Evolutionary conservation across 768 basidiomycete genomes (phyloP), one percentile per base, ranked within the genome.

Genomic region (Lactarius vividus): DNA sequence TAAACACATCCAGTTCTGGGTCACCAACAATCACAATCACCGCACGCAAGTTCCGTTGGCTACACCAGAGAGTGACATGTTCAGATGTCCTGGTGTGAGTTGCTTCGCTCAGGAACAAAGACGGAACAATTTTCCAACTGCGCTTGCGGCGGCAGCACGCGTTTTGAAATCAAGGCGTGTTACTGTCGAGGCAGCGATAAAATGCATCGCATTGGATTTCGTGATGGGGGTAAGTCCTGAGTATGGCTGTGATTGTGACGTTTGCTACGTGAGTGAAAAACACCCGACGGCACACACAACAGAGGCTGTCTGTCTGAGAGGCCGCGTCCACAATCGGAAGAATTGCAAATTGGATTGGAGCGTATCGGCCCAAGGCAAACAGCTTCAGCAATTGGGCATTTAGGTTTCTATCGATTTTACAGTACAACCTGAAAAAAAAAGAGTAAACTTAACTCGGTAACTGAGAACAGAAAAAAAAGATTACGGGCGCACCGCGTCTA

Each of bases 41-140:
- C 60, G 82, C 88, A 71, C 92, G 79, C 15, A 93, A 89, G 71
- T 91, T 91, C 91, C 92, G 92, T 73, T 83, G 83, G 69, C 87
- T 87, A 37, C 79, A 76, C 56, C 35, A 94, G 78, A 26, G 37
- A 93, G 76, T 55, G 73, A 72, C 6, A 80, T 80, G 10, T 79
- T 75, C 2, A 86, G 82, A 75, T 91, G 83, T 15, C 82, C 80
- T 26, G 82, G 78, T 63, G 82, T 75, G 68, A 90, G 84, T 52
- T 84, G 75, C 53, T 75, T 74, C 60, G 77, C 77, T 62, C 88
- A 83, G 40, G 78, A 79, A 57, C 80, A 79, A 58, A 88, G 81
- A 40, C 74, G 82, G 74, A 86, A 82, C 54, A 76, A 79, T 55
- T 75, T 55, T 75, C 71, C 10, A 82, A n/a, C 16, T 63, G 44